Evolutionary conservation across 164 flowering plant genomes (phyloP).

Genomic region (Pachysandra terminalis): DNA sequence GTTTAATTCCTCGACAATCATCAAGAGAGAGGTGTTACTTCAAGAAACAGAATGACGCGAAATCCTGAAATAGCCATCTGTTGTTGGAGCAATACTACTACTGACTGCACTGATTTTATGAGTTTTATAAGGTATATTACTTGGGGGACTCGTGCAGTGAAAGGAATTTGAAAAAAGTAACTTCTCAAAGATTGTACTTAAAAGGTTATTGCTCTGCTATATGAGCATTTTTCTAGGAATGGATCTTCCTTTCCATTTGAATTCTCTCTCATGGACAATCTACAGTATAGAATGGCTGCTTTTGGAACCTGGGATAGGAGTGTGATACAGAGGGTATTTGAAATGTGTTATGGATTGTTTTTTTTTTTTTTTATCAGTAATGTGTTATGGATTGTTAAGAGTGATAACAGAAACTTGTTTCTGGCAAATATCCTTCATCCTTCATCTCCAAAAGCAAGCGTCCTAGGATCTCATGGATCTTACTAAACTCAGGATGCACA

Average conservation of each 20-base stretch:
- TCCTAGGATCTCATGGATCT: slow-evolving; percentile 21
- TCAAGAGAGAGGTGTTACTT: neutral
- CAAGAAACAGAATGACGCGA: neutral
- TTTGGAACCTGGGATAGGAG: no score
- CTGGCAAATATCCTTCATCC: slow-evolving; percentile 30
- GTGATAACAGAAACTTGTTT: slow-evolving; percentile 16
- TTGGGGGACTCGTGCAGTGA: slow-evolving; percentile 6
- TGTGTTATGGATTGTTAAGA: no score
- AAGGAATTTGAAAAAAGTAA: neutral
- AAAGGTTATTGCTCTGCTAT: neutral
- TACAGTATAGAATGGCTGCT: no score
- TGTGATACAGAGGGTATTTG: no score
- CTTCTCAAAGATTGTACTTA: neutral
- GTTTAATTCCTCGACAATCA: neutral
- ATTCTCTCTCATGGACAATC: no score
- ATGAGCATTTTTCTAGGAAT: slow-evolving; percentile 8
- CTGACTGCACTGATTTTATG: slow-evolving; percentile 15
- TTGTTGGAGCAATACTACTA: slow-evolving; percentile 2
- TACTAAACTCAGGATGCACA: slow-evolving; percentile 16
- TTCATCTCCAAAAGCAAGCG: slow-evolving; percentile 34
- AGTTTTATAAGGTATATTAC: no score
- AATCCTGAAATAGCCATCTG: slow-evolving; percentile 4
- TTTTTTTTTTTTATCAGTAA: no score
- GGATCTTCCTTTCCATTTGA: no score
- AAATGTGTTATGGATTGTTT: no score